phyloP scores from a whole-genome alignment of 192 early-diverging fungal genomes.

The Backusella sp. region DNA sequence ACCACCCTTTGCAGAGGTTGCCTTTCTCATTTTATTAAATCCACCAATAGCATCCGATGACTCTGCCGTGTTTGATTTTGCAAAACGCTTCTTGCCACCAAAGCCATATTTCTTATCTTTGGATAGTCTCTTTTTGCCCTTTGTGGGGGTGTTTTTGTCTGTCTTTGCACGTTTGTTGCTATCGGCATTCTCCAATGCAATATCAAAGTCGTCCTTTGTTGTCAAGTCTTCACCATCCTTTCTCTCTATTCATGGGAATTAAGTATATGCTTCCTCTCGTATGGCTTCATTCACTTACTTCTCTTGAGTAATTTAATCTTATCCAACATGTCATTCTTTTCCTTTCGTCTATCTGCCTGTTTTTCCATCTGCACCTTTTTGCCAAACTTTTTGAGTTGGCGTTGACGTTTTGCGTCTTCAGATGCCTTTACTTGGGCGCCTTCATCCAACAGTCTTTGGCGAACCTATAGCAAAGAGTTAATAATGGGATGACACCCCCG shows the following conservation, averaged over 20 bases:
- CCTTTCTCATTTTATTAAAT: constrained; percentile 18
- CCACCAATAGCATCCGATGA: constrained; percentile 69
- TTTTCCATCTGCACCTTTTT: constrained; percentile 97
- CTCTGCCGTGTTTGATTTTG: constrained; percentile 80
- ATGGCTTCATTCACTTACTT: constrained; percentile 46
- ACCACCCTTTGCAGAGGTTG: not conserved
- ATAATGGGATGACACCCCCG: too few relatives aligned
- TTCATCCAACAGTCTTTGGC: constrained; percentile 86
- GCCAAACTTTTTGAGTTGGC: constrained; percentile 95
- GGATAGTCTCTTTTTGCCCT: constrained; percentile 47
- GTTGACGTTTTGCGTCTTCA: constrained; percentile 83
- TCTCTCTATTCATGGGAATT: constrained; percentile 40
- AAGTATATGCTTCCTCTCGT: too few relatives aligned
- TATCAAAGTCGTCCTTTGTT: constrained; percentile 69
- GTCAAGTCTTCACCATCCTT: constrained; percentile 47
- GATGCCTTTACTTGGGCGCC: constrained; percentile 72
- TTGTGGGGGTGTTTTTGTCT: constrained; percentile 10
- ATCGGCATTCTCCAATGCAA: constrained; percentile 56
- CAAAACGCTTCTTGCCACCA: constrained; percentile 81
- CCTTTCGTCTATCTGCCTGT: constrained; percentile 79
- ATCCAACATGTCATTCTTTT: constrained; percentile 87
- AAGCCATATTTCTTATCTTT: constrained; percentile 91
- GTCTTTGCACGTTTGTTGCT: constrained; percentile 24
- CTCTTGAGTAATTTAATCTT: constrained; percentile 90
- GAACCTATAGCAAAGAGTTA: constrained; percentile 45